These are phyloP conservation scores for Macadamia integrifolia DNA, from an alignment of 164 flowering plant species.

Conservation along the genomic window DNA sequence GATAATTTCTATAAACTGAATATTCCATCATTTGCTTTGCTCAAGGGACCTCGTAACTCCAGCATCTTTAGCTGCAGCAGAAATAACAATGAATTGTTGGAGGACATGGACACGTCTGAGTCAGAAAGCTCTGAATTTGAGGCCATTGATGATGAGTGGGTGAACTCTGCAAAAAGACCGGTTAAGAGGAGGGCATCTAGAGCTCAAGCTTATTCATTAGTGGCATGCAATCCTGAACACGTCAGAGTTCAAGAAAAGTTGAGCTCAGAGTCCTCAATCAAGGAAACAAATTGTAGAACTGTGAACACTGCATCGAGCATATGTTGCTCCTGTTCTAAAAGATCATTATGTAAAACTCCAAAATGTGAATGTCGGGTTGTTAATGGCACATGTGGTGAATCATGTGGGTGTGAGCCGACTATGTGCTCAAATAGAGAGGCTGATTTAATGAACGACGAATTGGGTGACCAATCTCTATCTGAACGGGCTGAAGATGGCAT, in stretches of 20 bases:
- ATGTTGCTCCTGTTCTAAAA: slow-evolving; percentile 65
- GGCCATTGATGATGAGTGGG: slow-evolving; percentile 38
- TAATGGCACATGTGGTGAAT: slow-evolving; percentile 38
- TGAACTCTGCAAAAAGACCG: slow-evolving; percentile 18
- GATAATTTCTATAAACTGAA: neutral
- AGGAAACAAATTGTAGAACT: slow-evolving; percentile 4
- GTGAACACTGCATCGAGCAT: slow-evolving; percentile 14
- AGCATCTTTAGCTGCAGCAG: slow-evolving; percentile 15
- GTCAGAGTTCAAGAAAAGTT: slow-evolving; percentile 7
- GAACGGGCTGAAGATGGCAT: slow-evolving; percentile 20
- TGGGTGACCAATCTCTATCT: slow-evolving; percentile 14
- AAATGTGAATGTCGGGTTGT: slow-evolving; percentile 71
- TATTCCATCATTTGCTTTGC: slow-evolving; percentile 6
- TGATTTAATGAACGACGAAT: slow-evolving; percentile 3
- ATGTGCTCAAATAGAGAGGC: slow-evolving; percentile 62
- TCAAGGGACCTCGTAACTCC: slow-evolving; percentile 53
- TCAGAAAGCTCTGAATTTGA: slow-evolving; percentile 45
- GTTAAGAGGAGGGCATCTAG: slow-evolving; percentile 35
- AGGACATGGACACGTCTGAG: slow-evolving; percentile 91
- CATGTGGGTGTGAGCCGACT: slow-evolving; percentile 51
- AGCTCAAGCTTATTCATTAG: slow-evolving; percentile 15
- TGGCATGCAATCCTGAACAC: slow-evolving; percentile 1
- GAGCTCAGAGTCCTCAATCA: slow-evolving; percentile 18
- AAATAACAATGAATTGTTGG: slow-evolving; percentile 27
- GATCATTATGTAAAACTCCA: slow-evolving; percentile 59